Percentiles rank a stretch among this genome's conserved stretches.
Evolutionary conservation across 2,329 filamentous ascomycete species (phyloP).

Genomic region (Aspergillus sp.): DNA sequence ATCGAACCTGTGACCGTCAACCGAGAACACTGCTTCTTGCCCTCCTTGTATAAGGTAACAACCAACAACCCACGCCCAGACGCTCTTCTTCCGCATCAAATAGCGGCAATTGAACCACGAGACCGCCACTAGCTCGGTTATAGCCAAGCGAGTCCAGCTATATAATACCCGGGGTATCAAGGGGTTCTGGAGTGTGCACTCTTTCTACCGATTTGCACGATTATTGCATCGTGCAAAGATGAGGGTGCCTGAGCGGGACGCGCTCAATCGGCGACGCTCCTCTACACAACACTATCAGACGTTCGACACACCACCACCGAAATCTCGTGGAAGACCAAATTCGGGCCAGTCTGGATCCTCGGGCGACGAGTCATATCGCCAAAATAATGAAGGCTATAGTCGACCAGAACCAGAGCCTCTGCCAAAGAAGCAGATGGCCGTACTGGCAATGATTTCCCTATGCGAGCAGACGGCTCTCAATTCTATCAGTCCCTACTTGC

Average conservation of each 20-base stretch:
- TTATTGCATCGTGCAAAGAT: slow-evolving; percentile 14
- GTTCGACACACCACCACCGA: slow-evolving; percentile 44
- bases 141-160: no score
- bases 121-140: no score
- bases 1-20: no score
- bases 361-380: slow-evolving; percentile 22
- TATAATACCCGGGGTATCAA: no score
- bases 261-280: slow-evolving; percentile 35
- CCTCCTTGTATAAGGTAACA: no score
- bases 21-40: no score
- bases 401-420: slow-evolving; percentile 58
- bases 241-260: slow-evolving; percentile 23
- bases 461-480: slow-evolving; percentile 96
- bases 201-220: background rate
- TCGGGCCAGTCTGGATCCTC: slow-evolving; percentile 39
- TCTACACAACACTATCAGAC: slow-evolving; percentile 45
- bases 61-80: no score
- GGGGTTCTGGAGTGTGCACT: no score
- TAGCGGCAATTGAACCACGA: no score
- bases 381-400: slow-evolving; percentile 19
- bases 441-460: slow-evolving; percentile 83
- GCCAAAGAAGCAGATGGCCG: slow-evolving; percentile 73
- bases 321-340: slow-evolving; percentile 40
- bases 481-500: slow-evolving; percentile 91
- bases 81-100: no score